Conservation (phyloP, 228 moss, liverwort and hornwort species). For the Sphagnum fallax region DNA sequence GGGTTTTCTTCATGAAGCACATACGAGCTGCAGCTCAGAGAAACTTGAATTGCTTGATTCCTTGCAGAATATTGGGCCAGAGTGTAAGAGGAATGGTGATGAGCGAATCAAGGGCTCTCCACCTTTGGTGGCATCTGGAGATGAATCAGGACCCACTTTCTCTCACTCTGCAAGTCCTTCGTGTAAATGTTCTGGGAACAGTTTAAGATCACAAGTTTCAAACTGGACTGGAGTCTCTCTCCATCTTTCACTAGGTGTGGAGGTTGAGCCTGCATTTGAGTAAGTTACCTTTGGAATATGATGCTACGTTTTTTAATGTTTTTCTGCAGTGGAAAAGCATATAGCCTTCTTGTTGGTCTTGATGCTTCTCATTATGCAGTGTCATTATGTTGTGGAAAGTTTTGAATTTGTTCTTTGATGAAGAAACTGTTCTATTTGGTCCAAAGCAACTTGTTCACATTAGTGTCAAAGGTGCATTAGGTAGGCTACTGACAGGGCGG, state of each 20-base stretch:
- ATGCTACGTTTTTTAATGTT: neutral
- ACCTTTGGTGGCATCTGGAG: too few species aligned
- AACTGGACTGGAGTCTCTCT: constrained; percentile 47
- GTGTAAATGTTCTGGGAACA: neutral
- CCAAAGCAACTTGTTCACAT: neutral
- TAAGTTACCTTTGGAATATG: constrained; percentile 25
- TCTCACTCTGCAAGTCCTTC: neutral
- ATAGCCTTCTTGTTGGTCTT: constrained; percentile 3
- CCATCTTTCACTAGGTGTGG: constrained; percentile 79
- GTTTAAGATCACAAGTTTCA: neutral
- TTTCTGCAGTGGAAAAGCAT: too few species aligned
- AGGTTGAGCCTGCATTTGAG: constrained; percentile 87
- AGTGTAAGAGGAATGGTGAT: constrained; percentile 2
- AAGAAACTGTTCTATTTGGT: neutral
- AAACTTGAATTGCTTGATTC: too few species aligned
- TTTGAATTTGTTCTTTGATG: neutral
- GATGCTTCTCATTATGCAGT: neutral
- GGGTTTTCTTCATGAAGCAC: constrained; percentile 74
- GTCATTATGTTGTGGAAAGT: neutral
- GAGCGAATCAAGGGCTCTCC: neutral
- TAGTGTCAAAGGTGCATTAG: too few species aligned
- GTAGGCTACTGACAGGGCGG: too few species aligned
- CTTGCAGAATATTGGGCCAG: neutral
- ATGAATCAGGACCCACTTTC: neutral
- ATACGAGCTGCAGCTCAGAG: constrained; percentile 11